Conservation (phyloP, 495 filamentous ascomycete genomes). For the Barbatosphaeria neglecta region DNA sequence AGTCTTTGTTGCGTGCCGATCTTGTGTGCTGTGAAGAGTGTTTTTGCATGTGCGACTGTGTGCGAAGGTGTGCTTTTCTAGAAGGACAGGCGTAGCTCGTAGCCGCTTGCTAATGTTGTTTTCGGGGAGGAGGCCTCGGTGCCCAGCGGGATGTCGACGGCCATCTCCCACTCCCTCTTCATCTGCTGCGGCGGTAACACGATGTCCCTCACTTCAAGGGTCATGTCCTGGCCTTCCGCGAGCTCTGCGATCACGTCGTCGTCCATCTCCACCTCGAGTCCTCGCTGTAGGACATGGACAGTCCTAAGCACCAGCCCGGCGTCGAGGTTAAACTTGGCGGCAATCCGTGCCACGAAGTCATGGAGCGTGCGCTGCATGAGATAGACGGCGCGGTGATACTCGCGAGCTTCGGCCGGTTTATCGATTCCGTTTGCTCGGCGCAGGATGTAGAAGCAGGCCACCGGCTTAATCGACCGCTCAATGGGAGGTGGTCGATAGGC, state of each 20-base stretch:
- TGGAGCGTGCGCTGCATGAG: constrained; percentile 60
- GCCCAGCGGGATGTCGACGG: constrained; percentile 29
- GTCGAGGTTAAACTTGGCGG: constrained; percentile 69
- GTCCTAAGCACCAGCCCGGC: constrained; percentile 54
- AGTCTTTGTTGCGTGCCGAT: no score
- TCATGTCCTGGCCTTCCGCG: constrained; percentile 85
- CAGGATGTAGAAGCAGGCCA: constrained; percentile 83
- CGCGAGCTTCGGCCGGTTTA: constrained; percentile 33
- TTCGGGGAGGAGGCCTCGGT: constrained; percentile 22
- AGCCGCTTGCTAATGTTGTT: constrained; percentile 21
- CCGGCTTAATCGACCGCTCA: constrained; percentile 54
- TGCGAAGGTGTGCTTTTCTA: constrained; percentile 14
- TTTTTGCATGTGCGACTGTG: neutral
- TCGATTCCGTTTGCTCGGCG: constrained; percentile 39
- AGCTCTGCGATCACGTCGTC: constrained; percentile 83
- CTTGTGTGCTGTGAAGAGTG: neutral
- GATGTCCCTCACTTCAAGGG: constrained; percentile 34
- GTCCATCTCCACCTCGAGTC: constrained; percentile 76
- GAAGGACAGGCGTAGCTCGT: constrained; percentile 38
- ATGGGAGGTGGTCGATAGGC: constrained; percentile 69
- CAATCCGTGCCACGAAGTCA: constrained; percentile 59
- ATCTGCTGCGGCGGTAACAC: constrained; percentile 15
- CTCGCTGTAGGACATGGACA: constrained; percentile 56
- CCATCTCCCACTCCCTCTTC: constrained; percentile 44
- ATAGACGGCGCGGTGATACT: constrained; percentile 80